Percentiles rank a stretch among this genome's conserved stretches.
Conservation (phyloP, 139 green algal genomes). For the Asterochloris erici region DNA sequence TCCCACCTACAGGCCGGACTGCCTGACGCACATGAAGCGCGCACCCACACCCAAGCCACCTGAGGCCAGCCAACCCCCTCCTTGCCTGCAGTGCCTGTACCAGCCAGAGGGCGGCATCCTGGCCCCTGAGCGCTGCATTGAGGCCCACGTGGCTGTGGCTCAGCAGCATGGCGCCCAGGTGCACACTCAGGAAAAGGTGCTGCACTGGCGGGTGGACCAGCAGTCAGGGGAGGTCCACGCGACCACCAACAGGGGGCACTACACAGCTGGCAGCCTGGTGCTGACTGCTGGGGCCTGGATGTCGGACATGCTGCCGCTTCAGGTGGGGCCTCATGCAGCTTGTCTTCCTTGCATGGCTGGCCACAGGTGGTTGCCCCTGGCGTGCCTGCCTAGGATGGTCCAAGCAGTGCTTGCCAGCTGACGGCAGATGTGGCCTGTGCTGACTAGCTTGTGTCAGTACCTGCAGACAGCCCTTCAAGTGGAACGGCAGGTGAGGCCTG, state of each 20-base stretch:
- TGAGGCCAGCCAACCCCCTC: too few relatives aligned
- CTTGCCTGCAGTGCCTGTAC: conserved; percentile 37
- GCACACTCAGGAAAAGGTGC: conserved; percentile 13
- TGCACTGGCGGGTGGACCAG: conserved; percentile 27
- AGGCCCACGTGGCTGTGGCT: conserved; percentile 34
- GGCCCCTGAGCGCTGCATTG: conserved; percentile 57
- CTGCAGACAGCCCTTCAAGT: too few relatives aligned
- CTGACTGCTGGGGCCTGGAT: conserved; percentile 67
- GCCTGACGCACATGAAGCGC: too few relatives aligned
- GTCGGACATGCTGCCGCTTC: conserved; percentile 49
- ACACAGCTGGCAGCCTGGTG: conserved; percentile 41
- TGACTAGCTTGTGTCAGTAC: too few relatives aligned
- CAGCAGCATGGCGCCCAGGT: conserved; percentile 31
- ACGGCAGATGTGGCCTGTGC: too few relatives aligned
- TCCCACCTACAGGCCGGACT: too few relatives aligned
- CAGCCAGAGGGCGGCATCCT: conserved; percentile 65
- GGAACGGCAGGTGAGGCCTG: too few relatives aligned
- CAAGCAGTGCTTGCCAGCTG: too few relatives aligned
- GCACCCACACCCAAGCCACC: too few relatives aligned
- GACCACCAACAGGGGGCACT: conserved; percentile 22
- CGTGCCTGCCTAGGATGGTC: not conserved
- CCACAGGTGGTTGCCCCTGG: not conserved
- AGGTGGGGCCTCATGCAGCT: not conserved
- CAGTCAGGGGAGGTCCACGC: conserved; percentile 26
- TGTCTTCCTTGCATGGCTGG: not conserved